Evolutionary conservation across 164 flowering plant species (phyloP).

Genomic region (Liriodendron chinense): DNA sequence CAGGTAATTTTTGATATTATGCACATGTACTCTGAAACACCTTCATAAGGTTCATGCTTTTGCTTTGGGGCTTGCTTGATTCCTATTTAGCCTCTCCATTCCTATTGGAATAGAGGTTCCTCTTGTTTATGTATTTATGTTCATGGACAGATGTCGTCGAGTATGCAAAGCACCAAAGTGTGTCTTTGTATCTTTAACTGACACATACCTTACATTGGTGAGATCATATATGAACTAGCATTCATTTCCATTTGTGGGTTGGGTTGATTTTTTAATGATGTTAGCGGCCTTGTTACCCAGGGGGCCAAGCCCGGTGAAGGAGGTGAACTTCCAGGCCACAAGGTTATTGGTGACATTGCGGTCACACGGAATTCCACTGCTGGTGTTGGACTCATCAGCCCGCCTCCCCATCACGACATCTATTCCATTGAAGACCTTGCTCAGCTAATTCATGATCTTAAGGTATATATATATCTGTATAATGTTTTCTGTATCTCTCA

Average conservation of each 20-base stretch:
- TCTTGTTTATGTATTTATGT: slow-evolving; percentile 58
- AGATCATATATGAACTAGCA: slow-evolving; percentile 34
- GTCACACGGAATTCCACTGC: slow-evolving; percentile 95
- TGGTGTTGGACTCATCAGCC: slow-evolving; percentile 98
- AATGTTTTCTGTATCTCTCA: neutral
- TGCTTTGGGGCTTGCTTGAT: slow-evolving; percentile 4
- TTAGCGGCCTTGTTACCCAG: slow-evolving; percentile 35
- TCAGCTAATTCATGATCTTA: slow-evolving; percentile 92
- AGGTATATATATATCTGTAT: slow-evolving; percentile 43
- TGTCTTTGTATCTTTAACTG: slow-evolving; percentile 67
- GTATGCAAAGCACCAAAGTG: slow-evolving; percentile 65
- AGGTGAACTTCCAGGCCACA: slow-evolving; percentile 99
- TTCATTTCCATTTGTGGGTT: slow-evolving; percentile 11
- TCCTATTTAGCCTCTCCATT: slow-evolving; percentile 21
- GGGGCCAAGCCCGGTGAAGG: slow-evolving; percentile 99
- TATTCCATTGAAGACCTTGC: slow-evolving; percentile 99
- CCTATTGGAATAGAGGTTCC: slow-evolving; percentile 40
- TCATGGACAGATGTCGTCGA: slow-evolving; percentile 68
- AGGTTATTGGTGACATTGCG: slow-evolving; percentile 97
- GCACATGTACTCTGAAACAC: neutral
- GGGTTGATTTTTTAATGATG: neutral
- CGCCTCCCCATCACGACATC: slow-evolving; percentile 99
- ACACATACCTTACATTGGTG: slow-evolving; percentile 55
- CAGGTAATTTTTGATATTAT: slow-evolving; percentile 55
- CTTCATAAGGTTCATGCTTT: neutral